Base-by-base conservation (phyloP, 148 eudicot genomes). In the Vaccinium vitisidaea region DNA sequence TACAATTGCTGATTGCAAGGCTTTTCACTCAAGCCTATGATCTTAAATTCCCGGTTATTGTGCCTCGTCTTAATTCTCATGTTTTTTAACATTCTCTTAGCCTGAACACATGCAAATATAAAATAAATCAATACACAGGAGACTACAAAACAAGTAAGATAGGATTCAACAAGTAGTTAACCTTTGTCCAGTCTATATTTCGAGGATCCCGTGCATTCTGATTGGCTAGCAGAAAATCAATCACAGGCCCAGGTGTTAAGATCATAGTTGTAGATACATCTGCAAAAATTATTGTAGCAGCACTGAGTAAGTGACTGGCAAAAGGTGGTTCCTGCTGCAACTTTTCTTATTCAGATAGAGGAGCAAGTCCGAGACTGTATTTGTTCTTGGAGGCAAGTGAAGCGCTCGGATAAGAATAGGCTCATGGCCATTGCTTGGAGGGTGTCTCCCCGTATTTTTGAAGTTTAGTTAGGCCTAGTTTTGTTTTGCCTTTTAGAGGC, bases 1-100 rank as follows among this genome's bases (percentile, higher is more conserved):
- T 87, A 97, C 99, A 90, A 84, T 87, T 88, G 98, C 80, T 93
- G 93, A 84, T 89, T 90, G 90, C 98, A 95, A 13, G 93, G 91
- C 87, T 83, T 91, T 67, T 93, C 99, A 91, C 95, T 95, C 90
- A 97, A 77, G 82, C 99, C 98, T 65, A 65, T 89, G 80, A 97
- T 91, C 88, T 91, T 95, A 84, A 87, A 94, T 81, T 95, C 95
- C 87, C 87, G 85, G 84, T 95, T 94, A 80, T 89, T 90, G 86
- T 93, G 94, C 67, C 65, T 88, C 79, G 98, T 87, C 86, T 89
- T 93, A 65, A 97, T 84, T 88, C 92, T 91, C 92, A 97, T 85
- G 83, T 90, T 93, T 83, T 88, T 92, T 65, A 97, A 82, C 89
- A 87, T 92, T 85, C 78, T 88, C 86, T 90, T 93, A 14, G 99